Percentiles rank a stretch among this genome's conserved stretches.
These are phyloP conservation scores for Orbilia oligospora DNA, from an alignment of 2,329 filamentous ascomycete genomes.

Conservation along the genomic window DNA sequence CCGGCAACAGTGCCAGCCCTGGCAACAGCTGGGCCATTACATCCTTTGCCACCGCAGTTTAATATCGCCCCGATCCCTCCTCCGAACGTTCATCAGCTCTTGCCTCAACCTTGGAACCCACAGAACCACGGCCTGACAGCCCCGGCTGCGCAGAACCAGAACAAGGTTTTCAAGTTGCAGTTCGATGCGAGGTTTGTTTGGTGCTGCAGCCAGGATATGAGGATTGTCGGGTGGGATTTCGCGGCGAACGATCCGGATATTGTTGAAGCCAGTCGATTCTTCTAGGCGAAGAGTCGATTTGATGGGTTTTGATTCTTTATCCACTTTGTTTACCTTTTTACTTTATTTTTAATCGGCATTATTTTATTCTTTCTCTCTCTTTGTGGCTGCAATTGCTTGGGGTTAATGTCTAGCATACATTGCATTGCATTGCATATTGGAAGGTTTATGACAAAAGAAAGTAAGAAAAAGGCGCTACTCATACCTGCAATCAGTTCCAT, in stretches of 20 bases:
- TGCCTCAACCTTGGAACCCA: slow-evolving; percentile 63
- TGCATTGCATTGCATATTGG: slow-evolving; percentile 7
- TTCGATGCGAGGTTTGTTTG: slow-evolving; percentile 95
- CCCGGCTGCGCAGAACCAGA: slow-evolving; percentile 40
- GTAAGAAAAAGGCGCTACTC: slow-evolving; percentile 4
- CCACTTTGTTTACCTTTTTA: neutral
- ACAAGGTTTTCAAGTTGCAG: slow-evolving; percentile 93
- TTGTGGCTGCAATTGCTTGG: neutral
- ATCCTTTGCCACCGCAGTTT: slow-evolving; percentile 44
- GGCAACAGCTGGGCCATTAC: slow-evolving; percentile 10
- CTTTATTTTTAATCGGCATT: too few relatives aligned
- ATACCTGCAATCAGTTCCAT: neutral
- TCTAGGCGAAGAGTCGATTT: slow-evolving; percentile 68
- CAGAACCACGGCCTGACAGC: slow-evolving; percentile 56
- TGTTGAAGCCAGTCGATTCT: slow-evolving; percentile 82
- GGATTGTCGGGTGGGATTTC: slow-evolving; percentile 98
- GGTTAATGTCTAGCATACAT: slow-evolving; percentile 2
- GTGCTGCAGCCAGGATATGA: slow-evolving; percentile 90
- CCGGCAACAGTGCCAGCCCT: slow-evolving; percentile 19
- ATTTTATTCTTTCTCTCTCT: slow-evolving; percentile 1
- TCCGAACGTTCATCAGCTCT: slow-evolving; percentile 60
- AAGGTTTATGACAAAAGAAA: neutral
- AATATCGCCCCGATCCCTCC: slow-evolving; percentile 54
- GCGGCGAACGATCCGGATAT: slow-evolving; percentile 87
- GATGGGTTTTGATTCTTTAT: slow-evolving; percentile 17